Evolutionary conservation across 139 green algal species (phyloP), one percentile per base, ranked within the genome.

Genomic region (Gonium pectorale): DNA sequence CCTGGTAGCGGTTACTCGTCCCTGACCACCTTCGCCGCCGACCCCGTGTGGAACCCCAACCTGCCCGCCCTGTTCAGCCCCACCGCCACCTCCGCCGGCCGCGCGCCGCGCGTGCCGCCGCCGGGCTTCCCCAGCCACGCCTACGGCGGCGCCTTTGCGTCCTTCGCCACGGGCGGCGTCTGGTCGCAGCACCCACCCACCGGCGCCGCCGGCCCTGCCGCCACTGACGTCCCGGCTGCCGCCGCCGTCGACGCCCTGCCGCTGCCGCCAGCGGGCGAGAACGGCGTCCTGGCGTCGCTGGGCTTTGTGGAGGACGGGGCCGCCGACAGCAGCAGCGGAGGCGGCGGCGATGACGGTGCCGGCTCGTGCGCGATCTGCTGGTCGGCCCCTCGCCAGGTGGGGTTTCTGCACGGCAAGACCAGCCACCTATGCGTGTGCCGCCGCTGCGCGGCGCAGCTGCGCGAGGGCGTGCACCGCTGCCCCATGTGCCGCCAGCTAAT

Each of bases 401-500:
- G 79, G 11, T 77, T 85, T 49, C 79, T 85, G 35, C 79, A 85
- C 64, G 79, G 79, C 44, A 78, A 77, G 64, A 85, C 79, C 35
- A 78, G 64, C 44, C 79, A 85, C 79, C 49, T 85, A 35, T 85
- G 79, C 63, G 79, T 85, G 64, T 85, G 79, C 79, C 79, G 79
- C 35, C 79, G 79, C 79, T 85, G 79, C 63, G 79, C 79, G 13
- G 43, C 79, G 26, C 52, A 85, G 64, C 33, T 85, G 79, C 64
- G 79, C 4, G 79, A 85, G 63, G 64, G 79, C 15, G 79, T 85
- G 64, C 79, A 85, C 79, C 63, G 79, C 35, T 85, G 79, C 79
- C 79, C 79, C 64, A 85, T 85, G 79, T 85, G 79, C 46, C 64
- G 79, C 27, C 79, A 85, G 79, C 79, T 85, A 6, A 85, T 85